Evolutionary conservation across 163 green algal genomes (phyloP).

Genomic region (Chlorella variabilis): DNA sequence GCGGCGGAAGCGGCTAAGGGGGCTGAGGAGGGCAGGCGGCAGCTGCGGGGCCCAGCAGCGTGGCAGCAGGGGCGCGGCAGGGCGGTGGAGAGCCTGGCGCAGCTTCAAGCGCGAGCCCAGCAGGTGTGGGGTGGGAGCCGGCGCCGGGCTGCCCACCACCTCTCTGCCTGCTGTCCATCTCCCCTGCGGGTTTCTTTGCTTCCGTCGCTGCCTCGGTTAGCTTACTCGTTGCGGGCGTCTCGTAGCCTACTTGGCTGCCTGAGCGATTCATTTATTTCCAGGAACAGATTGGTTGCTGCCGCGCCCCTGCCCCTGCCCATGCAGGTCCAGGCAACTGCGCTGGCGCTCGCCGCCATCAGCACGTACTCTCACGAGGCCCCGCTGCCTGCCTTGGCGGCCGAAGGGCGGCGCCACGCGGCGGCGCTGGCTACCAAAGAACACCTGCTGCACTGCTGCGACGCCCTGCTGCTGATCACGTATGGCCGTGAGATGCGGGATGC

Average conservation of each 20-base stretch:
- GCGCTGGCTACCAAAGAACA: not conserved
- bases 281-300: too few species aligned
- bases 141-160: too few species aligned
- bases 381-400: not conserved
- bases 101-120: not conserved
- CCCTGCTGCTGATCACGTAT: not conserved
- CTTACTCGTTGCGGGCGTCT: too few species aligned
- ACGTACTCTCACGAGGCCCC: not conserved
- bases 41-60: too few species aligned
- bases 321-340: not conserved
- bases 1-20: too few species aligned
- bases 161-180: too few species aligned
- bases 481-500: not conserved
- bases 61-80: not conserved
- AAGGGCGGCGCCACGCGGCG: not conserved
- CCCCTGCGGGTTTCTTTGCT: too few species aligned
- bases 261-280: too few species aligned
- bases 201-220: too few species aligned
- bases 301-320: not conserved
- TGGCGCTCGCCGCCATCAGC: not conserved
- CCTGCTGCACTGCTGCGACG: not conserved
- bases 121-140: too few species aligned
- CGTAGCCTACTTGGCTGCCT: too few species aligned
- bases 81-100: not conserved
- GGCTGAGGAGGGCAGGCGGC: not conserved